Conservation (phyloP, 306 rosid genomes). For the Pyrus pyrifolia region DNA sequence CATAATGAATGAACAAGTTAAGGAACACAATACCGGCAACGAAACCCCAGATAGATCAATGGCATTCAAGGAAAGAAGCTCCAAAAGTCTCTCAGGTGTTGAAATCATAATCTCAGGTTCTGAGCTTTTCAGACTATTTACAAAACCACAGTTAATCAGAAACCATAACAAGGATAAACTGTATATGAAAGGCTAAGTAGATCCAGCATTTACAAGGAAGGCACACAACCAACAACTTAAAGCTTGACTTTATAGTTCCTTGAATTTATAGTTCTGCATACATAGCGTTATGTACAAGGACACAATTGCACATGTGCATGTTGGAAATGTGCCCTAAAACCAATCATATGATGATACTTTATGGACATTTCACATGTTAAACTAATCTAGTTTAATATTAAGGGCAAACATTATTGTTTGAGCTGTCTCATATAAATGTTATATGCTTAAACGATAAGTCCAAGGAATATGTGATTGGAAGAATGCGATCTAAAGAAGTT, state of each 20-base stretch:
- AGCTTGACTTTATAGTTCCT: background rate
- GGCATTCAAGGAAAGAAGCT: conserved; percentile 75
- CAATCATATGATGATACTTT: too few relatives aligned
- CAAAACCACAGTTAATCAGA: conserved; percentile 23
- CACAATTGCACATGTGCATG: background rate
- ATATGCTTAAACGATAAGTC: too few relatives aligned
- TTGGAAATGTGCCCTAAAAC: too few relatives aligned
- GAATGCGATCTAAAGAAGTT: too few relatives aligned
- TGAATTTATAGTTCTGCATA: background rate
- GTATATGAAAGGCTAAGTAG: background rate
- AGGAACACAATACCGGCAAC: conserved; percentile 49
- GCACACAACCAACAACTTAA: background rate
- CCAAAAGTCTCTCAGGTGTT: conserved; percentile 93
- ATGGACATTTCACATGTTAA: too few relatives aligned
- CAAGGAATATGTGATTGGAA: too few relatives aligned
- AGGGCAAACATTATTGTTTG: too few relatives aligned
- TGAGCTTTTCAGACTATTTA: conserved; percentile 64
- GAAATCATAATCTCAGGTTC: conserved; percentile 94
- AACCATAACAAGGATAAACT: background rate
- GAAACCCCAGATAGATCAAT: conserved; percentile 79
- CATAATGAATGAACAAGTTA: conserved; percentile 1
- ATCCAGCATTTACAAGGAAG: background rate
- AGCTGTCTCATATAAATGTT: too few relatives aligned
- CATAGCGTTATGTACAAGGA: background rate
- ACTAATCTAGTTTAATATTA: too few relatives aligned